Evolutionary conservation across 2,329 filamentous ascomycete genomes (phyloP).

Genomic region (Lasiodiplodia gonubiensis): DNA sequence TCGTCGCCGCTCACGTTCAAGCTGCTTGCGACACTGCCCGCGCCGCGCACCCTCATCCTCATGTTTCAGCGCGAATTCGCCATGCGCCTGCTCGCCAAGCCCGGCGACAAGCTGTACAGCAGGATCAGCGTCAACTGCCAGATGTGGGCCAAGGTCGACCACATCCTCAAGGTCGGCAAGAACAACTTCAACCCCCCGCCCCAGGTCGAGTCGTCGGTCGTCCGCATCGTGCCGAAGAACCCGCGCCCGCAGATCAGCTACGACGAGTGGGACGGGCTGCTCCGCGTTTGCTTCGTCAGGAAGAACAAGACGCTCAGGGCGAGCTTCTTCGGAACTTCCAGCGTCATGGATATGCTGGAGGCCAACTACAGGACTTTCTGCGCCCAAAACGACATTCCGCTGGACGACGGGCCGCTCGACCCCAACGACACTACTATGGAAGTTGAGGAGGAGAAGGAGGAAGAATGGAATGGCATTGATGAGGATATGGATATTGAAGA

Average conservation of each 20-base stretch:
- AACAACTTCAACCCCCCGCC: constrained; percentile 98
- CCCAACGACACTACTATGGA: constrained; percentile 59
- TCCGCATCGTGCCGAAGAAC: constrained; percentile 85
- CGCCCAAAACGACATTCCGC: constrained; percentile 78
- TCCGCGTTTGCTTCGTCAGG: constrained; percentile 80
- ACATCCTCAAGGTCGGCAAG: constrained; percentile 89
- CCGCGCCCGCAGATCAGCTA: constrained; percentile 88
- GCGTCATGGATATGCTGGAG: constrained; percentile 82
- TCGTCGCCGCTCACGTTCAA: constrained; percentile 91
- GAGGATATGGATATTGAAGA: constrained; percentile 63
- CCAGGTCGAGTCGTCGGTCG: constrained; percentile 88
- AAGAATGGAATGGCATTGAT: constrained; percentile 56
- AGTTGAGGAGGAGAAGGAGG: constrained; percentile 51
- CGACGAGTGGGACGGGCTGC: constrained; percentile 91
- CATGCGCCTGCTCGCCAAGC: constrained; percentile 83
- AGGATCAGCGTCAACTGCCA: constrained; percentile 92
- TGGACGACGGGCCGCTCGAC: constrained; percentile 66
- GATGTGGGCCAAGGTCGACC: constrained; percentile 78
- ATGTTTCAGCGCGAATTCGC: constrained; percentile 98
- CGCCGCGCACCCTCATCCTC: constrained; percentile 83
- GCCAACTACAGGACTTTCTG: constrained; percentile 90
- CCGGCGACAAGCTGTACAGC: constrained; percentile 87
- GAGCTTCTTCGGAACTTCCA: constrained; percentile 78
- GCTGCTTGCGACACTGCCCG: constrained; percentile 79
- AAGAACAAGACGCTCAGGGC: constrained; percentile 91